Percentiles rank a stretch among this genome's conserved stretches.
Conservation (phyloP, 495 filamentous ascomycete species). For the Stereocaulon alpinum region DNA sequence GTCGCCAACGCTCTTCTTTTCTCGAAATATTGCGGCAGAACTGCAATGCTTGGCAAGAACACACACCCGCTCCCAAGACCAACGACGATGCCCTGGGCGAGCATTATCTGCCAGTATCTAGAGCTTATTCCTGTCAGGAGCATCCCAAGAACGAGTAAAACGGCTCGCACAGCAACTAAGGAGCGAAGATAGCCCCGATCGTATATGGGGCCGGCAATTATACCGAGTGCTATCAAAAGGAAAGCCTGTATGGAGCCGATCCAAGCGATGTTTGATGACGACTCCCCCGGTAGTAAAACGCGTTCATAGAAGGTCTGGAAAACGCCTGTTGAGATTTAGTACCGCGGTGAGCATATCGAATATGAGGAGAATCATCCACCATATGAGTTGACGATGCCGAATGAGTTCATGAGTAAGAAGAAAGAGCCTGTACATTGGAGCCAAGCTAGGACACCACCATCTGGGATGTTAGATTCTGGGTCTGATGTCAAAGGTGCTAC, state of each 20-base stretch:
- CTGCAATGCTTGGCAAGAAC: neutral
- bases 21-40: neutral
- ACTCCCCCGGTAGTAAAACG: too few species aligned
- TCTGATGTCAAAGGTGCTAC: too few species aligned
- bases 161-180: neutral
- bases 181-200: constrained; percentile 55
- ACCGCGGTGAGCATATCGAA: too few species aligned
- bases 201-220: constrained; percentile 57
- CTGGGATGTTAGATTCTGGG: constrained; percentile 15
- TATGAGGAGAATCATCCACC: too few species aligned
- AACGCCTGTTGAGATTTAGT: constrained; percentile 5
- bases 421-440: constrained; percentile 25
- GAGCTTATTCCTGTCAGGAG: neutral
- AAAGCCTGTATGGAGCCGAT: constrained; percentile 63
- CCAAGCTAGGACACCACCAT: constrained; percentile 27
- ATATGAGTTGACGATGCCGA: constrained; percentile 14
- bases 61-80: neutral
- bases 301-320: constrained; percentile 37
- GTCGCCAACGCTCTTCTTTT: neutral
- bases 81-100: neutral
- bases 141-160: neutral
- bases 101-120: neutral
- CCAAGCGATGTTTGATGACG: constrained; percentile 36
- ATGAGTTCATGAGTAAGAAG: constrained; percentile 29
- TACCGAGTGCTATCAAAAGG: constrained; percentile 53